phyloP scores from a whole-genome alignment of 2,329 filamentous ascomycete genomes.

The Pseudogymnoascus sp. region DNA sequence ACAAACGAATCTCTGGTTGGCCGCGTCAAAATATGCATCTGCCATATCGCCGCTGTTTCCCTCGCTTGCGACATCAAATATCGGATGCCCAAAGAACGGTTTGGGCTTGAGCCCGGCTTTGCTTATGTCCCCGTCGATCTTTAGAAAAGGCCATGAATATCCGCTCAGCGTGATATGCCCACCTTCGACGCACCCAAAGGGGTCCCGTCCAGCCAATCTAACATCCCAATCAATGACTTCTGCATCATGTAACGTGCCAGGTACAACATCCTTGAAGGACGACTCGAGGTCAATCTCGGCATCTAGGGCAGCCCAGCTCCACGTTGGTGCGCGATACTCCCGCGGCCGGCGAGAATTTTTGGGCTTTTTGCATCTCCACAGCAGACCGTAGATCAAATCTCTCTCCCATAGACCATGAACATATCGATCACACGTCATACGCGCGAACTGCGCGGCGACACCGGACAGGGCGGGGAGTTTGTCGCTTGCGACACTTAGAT shows the following conservation, averaged over 20 bases:
- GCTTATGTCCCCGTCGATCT: not conserved
- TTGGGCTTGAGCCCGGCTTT: not conserved
- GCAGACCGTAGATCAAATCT: constrained; percentile 9
- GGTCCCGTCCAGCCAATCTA: not conserved
- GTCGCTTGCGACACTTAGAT: constrained; percentile 11
- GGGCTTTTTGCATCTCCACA: not conserved
- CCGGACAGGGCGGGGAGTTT: constrained; percentile 14
- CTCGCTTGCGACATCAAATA: not conserved
- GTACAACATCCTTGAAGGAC: no score
- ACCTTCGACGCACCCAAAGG: not conserved
- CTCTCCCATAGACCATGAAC: constrained; percentile 14
- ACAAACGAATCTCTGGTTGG: not conserved
- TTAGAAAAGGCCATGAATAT: not conserved
- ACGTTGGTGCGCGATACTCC: not conserved
- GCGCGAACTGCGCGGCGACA: constrained; percentile 11
- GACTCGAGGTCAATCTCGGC: not conserved
- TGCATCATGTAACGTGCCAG: not conserved
- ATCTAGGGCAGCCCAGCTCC: not conserved
- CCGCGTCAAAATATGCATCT: not conserved
- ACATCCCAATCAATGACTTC: not conserved
- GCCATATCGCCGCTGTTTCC: not conserved
- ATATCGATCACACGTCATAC: constrained; percentile 12
- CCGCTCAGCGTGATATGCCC: not conserved
- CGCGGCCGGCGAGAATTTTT: not conserved
- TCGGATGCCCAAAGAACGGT: not conserved